Conservation (phyloP, 2,329 filamentous ascomycete genomes). For the Verticillium nonalfalfae region DNA sequence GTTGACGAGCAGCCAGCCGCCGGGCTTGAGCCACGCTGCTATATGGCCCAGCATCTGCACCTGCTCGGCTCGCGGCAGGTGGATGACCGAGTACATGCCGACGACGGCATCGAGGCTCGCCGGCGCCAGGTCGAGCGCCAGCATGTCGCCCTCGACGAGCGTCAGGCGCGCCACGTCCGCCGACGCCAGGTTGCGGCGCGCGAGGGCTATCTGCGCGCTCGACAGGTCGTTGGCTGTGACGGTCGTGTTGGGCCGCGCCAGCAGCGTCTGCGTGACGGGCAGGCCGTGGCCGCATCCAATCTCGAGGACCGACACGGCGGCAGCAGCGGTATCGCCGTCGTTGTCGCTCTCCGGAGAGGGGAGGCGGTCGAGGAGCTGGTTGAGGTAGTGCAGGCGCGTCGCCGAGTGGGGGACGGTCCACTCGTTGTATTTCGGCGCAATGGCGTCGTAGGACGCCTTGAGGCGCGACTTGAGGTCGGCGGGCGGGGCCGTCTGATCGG, state of each 20-base stretch:
- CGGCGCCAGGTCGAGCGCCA: conserved; percentile 20
- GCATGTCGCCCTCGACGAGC: conserved; percentile 32
- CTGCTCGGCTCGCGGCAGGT: conserved; percentile 47
- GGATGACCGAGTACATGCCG: conserved; percentile 48
- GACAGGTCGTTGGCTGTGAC: conserved; percentile 36
- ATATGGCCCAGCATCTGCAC: conserved; percentile 35
- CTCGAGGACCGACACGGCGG: conserved; percentile 24
- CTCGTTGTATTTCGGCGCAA: conserved; percentile 29
- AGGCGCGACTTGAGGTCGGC: conserved; percentile 29
- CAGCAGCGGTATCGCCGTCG: neutral
- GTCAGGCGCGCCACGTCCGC: conserved; percentile 10
- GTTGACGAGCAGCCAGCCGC: conserved; percentile 42
- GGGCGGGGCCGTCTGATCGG: conserved; percentile 4
- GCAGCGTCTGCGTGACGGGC: conserved; percentile 26
- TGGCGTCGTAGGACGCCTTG: conserved; percentile 30
- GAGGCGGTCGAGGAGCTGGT: conserved; percentile 21
- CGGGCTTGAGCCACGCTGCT: conserved; percentile 40
- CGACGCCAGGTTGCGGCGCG: conserved; percentile 7
- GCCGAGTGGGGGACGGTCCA: conserved; percentile 27
- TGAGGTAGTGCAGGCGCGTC: conserved; percentile 25
- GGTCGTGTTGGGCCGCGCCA: conserved; percentile 15
- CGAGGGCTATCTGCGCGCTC: conserved; percentile 25
- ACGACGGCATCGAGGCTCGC: conserved; percentile 39
- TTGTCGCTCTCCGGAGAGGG: conserved; percentile 1
- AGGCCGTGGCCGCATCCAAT: conserved; percentile 34